A percentile compares a stretch with the other conserved stretches of the same genome.
phyloP scores from a whole-genome alignment of 305 asterid genomes.

The Fraxinus nigra region DNA sequence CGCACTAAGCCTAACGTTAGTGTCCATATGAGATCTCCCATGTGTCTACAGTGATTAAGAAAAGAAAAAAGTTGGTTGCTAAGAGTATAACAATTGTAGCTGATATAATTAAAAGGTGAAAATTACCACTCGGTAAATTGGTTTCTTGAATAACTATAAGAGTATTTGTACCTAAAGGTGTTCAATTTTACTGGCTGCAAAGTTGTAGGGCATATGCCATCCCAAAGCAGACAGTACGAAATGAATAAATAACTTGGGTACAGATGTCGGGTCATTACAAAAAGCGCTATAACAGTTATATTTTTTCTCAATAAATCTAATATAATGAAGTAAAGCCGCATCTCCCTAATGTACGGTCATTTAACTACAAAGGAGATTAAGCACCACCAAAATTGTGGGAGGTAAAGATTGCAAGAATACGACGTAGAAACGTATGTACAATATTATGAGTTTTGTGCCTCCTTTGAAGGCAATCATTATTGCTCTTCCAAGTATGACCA shows the following conservation, averaged over 20 bases:
- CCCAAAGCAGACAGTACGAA: not conserved
- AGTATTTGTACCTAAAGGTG: not conserved
- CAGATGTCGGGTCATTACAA: not conserved
- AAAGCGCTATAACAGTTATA: not conserved
- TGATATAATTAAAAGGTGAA: not conserved
- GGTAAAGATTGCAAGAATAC: not conserved
- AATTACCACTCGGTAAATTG: not conserved
- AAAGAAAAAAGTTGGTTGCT: not conserved
- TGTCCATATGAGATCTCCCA: not conserved
- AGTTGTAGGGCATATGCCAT: not conserved
- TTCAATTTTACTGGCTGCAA: not conserved
- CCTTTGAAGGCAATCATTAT: not conserved
- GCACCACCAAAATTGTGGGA: conserved; percentile 1
- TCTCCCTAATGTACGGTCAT: not conserved
- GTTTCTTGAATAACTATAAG: not conserved
- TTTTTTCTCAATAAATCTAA: not conserved
- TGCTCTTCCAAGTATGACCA: not conserved
- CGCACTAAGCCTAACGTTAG: not conserved
- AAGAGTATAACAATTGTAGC: not conserved
- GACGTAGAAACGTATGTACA: not conserved
- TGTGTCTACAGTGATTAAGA: not conserved
- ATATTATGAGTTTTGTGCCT: not conserved
- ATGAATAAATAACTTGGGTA: not conserved
- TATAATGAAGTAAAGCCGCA: not conserved
- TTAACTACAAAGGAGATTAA: not conserved